A percentile compares a stretch with the other conserved stretches of the same genome.
Evolutionary conservation across 768 basidiomycete genomes (phyloP).

Genomic region (Suillus paluster): DNA sequence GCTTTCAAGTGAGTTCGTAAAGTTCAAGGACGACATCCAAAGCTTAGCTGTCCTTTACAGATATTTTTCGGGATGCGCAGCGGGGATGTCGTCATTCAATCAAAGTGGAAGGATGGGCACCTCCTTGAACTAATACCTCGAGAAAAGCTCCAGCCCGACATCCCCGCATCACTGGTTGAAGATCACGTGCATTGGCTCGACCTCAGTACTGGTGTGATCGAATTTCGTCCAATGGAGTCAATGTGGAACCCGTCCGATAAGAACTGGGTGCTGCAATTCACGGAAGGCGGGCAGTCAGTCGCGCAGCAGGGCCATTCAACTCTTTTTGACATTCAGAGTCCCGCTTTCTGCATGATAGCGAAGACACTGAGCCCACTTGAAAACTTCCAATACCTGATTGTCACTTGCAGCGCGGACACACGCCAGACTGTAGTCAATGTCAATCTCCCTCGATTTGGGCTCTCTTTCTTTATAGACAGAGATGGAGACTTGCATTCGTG

Average conservation of each 20-base stretch:
- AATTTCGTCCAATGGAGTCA: constrained; percentile 20
- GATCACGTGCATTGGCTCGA: constrained; percentile 29
- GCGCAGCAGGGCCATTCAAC: not conserved
- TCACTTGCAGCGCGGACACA: constrained; percentile 14
- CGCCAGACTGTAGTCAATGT: constrained; percentile 22
- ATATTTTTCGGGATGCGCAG: not conserved
- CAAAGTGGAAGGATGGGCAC: not conserved
- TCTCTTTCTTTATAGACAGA: constrained; percentile 42
- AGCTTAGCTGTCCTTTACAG: not conserved
- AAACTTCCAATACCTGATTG: constrained; percentile 16
- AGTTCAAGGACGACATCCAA: not conserved
- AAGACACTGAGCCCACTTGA: constrained; percentile 19
- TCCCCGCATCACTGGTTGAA: constrained; percentile 22
- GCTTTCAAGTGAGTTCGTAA: constrained; percentile 22
- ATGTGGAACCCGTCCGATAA: constrained; percentile 19
- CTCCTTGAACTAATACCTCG: constrained; percentile 23
- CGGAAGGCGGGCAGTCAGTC: constrained; percentile 4
- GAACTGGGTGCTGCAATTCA: constrained; percentile 21
- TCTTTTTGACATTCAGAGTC: constrained; percentile 24
- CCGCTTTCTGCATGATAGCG: constrained; percentile 23
- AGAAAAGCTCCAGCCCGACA: constrained; percentile 17
- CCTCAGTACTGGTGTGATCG: constrained; percentile 15
- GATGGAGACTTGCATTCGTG: constrained; percentile 36
- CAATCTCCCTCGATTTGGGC: constrained; percentile 37
- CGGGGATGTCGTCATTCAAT: not conserved